Conservation (phyloP, 139 green algal species). For the Deuterostichococcus epilithicus region DNA sequence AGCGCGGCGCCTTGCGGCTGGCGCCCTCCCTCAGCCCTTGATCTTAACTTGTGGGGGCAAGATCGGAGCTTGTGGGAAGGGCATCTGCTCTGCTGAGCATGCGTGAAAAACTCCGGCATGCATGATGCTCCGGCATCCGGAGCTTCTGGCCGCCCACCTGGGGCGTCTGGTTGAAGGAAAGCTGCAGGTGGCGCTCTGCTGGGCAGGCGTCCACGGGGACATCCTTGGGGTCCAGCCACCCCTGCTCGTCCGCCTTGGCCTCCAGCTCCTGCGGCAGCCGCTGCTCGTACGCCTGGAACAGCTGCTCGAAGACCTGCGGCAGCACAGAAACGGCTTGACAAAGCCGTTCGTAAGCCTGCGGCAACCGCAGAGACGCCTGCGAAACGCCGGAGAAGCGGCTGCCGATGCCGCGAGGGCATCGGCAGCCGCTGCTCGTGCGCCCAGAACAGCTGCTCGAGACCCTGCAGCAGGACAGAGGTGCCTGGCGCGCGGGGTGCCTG, state of each 20-base stretch:
- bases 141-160: neutral
- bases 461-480: no score
- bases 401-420: no score
- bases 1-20: no score
- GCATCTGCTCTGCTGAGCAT: no score
- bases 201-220: constrained; percentile 53
- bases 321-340: constrained; percentile 10
- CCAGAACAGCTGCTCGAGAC: constrained; percentile 76
- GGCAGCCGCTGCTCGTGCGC: constrained; percentile 59
- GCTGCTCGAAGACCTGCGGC: constrained; percentile 56
- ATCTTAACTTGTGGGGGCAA: no score
- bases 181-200: constrained; percentile 50
- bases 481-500: no score
- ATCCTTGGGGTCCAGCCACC: neutral
- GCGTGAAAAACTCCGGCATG: no score
- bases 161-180: constrained; percentile 58
- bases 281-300: constrained; percentile 74
- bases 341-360: constrained; percentile 1
- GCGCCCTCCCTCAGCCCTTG: no score
- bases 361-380: no score
- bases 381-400: no score
- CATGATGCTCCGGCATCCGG: no score
- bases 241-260: constrained; percentile 10
- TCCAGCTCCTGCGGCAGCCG: constrained; percentile 17
- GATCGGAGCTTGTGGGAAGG: no score